A percentile compares a stretch with the other conserved stretches of the same genome.
These are phyloP conservation scores for Acanthamoeba polyphaga DNA, from an alignment of 208 protist genomes.

Conservation along the genomic window DNA sequence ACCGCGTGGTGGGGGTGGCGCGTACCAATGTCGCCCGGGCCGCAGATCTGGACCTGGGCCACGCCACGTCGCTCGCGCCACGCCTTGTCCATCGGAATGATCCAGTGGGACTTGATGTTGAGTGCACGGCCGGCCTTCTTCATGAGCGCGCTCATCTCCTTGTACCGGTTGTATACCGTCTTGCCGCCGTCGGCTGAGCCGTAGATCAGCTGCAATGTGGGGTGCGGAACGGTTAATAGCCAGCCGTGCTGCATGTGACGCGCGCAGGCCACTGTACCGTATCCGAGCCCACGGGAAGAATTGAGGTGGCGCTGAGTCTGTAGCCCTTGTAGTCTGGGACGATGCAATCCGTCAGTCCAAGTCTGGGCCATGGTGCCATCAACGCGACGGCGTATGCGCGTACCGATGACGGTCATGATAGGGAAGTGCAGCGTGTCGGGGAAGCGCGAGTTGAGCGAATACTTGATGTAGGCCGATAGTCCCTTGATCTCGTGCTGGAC, in stretches of 20 bases:
- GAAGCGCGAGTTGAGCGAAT: slow-evolving; percentile 31
- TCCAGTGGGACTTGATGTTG: slow-evolving; percentile 44
- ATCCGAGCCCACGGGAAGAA: background rate
- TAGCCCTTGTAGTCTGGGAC: slow-evolving; percentile 44
- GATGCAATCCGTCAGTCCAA: background rate
- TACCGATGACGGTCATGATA: slow-evolving; percentile 52
- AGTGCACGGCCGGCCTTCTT: slow-evolving; percentile 38
- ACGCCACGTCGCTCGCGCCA: background rate
- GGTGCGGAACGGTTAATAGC: background rate
- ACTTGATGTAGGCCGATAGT: slow-evolving; percentile 31
- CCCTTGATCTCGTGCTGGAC: slow-evolving; percentile 66
- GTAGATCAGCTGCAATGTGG: background rate
- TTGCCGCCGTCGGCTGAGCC: slow-evolving; percentile 1
- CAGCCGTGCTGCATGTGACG: too few species aligned
- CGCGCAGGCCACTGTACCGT: background rate
- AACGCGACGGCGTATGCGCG: background rate
- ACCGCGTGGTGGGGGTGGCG: too few species aligned
- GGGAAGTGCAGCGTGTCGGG: slow-evolving; percentile 42
- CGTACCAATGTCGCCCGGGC: slow-evolving; percentile 37
- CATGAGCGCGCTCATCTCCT: slow-evolving; percentile 51
- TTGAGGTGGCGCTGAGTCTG: slow-evolving; percentile 40
- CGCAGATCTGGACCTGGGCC: slow-evolving; percentile 23
- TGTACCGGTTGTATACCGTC: slow-evolving; percentile 24
- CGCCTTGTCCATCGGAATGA: background rate
- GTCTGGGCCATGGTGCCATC: background rate